phyloP scores from a whole-genome alignment of 2,329 filamentous ascomycete species.

The Fusarium gaditjirri region DNA sequence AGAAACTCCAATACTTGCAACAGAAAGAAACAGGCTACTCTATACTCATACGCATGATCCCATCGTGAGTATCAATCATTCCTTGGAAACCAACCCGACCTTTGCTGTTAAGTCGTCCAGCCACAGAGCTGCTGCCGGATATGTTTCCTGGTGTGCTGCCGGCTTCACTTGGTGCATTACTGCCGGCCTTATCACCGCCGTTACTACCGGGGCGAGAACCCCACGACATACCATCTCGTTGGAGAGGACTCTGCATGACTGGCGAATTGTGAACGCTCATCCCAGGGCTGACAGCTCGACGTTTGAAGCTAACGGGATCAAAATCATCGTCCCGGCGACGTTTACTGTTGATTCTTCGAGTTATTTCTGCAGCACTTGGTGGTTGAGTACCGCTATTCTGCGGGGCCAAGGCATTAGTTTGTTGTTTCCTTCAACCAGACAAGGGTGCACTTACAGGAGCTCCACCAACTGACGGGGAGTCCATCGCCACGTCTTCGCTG shows the following conservation, averaged over 20 bases:
- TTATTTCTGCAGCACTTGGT: slow-evolving; percentile 78
- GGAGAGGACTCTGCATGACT: slow-evolving; percentile 83
- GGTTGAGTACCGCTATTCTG: slow-evolving; percentile 54
- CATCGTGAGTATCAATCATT: slow-evolving; percentile 95
- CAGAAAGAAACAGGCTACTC: slow-evolving; percentile 64
- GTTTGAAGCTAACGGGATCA: slow-evolving; percentile 87
- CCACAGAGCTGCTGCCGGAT: slow-evolving; percentile 46
- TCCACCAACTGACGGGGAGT: slow-evolving; percentile 66
- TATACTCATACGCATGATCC: slow-evolving; percentile 96
- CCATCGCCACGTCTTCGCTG: slow-evolving; percentile 79
- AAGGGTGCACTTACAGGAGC: slow-evolving; percentile 45
- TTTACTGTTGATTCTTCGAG: slow-evolving; percentile 81
- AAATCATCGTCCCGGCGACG: slow-evolving; percentile 92
- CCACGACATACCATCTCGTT: slow-evolving; percentile 77
- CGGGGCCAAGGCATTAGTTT: slow-evolving; percentile 37
- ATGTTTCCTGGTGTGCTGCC: slow-evolving; percentile 52
- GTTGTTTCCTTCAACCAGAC: neutral
- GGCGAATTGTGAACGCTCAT: slow-evolving; percentile 93
- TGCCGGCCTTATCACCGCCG: slow-evolving; percentile 62
- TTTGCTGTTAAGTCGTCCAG: slow-evolving; percentile 63
- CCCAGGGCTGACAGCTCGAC: slow-evolving; percentile 89
- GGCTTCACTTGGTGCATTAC: slow-evolving; percentile 63
- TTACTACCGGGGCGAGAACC: slow-evolving; percentile 75
- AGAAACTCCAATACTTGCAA: neutral
- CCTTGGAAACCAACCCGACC: slow-evolving; percentile 84